Base-by-base conservation (phyloP, 768 basidiomycete genomes). In the Lentinula detonsa region DNA sequence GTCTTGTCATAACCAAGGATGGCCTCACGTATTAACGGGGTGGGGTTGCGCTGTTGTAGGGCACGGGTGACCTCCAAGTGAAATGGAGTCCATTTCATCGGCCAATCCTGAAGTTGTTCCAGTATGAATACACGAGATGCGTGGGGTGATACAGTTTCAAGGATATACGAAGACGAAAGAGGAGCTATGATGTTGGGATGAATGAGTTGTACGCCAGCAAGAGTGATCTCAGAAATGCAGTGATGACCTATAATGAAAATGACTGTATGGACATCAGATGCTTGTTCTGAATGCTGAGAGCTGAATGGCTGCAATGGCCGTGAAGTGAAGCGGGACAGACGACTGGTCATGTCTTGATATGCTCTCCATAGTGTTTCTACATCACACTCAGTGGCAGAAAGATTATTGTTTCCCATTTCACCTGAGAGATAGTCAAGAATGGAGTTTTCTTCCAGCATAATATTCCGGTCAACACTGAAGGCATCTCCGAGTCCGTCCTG, bases 41-140 rank as follows among this genome's bases (percentile, higher is more conserved):
- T 21, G 13, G 37, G 21, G n/a, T 40, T 28, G 4, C 54, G 54
- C 28, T 28, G 35, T 21, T 56, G 33, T 16, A 56, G 21, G 31
- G 54, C 54, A 35, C 31, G 56, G 13, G 48, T 42, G 46, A 88
- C 72, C 43, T 88, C 86, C 59, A 88, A 76, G 72, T 81, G 87
- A n/a, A 88, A 72, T 0, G 85, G 81, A 1, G 83, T 81, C 82
- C 83, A 87, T 67, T 84, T 84, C 18, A 77, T 80, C 18, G 73
- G 73, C 73, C 81, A 83, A 57, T 69, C 74, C 62, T 74, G 75
- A n/a, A 81, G 68, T 69, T 86, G 86, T 67, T 88, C 87, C 13
- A 87, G 75, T 9, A 87, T 79, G 60, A 88, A 68, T 53, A 88
- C 74, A 13, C 76, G 79, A 39, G 74, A 73, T 57, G 75, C 76